These are phyloP conservation scores for Diaporthe destruens DNA, from an alignment of 2,329 filamentous ascomycete species.

Conservation along the genomic window DNA sequence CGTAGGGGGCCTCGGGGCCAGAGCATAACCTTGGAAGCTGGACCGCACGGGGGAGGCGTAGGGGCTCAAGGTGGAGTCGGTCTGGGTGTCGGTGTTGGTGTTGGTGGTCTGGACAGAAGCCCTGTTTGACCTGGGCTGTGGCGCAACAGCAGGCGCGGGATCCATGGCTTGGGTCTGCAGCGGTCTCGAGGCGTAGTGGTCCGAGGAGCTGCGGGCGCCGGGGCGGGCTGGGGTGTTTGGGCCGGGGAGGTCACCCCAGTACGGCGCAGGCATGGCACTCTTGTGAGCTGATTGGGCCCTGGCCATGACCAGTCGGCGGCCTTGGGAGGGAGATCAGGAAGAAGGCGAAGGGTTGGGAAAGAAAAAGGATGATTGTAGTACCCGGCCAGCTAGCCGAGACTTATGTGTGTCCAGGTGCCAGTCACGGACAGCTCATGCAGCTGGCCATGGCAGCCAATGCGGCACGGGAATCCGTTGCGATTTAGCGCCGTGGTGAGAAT, in stretches of 20 bases:
- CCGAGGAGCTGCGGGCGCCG: conserved; percentile 55
- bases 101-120: conserved; percentile 67
- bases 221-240: conserved; percentile 55
- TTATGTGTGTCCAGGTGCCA: conserved; percentile 37
- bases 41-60: conserved; percentile 67
- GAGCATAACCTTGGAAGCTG: conserved; percentile 63
- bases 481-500: conserved; percentile 37
- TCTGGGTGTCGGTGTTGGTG: conserved; percentile 61
- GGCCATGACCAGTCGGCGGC: conserved; percentile 43
- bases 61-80: conserved; percentile 71
- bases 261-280: conserved; percentile 62
- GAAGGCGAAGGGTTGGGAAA: conserved; percentile 42
- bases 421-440: conserved; percentile 39
- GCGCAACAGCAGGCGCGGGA: conserved; percentile 48
- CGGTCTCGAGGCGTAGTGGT: conserved; percentile 49
- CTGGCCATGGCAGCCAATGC: conserved; percentile 42
- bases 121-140: conserved; percentile 62
- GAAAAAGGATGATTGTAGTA: conserved; percentile 41
- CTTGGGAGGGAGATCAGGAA: conserved; percentile 46
- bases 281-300: conserved; percentile 43
- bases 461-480: conserved; percentile 35
- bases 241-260: conserved; percentile 70
- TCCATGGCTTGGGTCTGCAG: conserved; percentile 53
- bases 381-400: conserved; percentile 29
- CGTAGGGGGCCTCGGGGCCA: conserved; percentile 71